Percentiles rank a stretch among this genome's conserved stretches.
Conservation (phyloP, 371 early-diverging fungal species). For the Lichtheimia corymbifera region DNA sequence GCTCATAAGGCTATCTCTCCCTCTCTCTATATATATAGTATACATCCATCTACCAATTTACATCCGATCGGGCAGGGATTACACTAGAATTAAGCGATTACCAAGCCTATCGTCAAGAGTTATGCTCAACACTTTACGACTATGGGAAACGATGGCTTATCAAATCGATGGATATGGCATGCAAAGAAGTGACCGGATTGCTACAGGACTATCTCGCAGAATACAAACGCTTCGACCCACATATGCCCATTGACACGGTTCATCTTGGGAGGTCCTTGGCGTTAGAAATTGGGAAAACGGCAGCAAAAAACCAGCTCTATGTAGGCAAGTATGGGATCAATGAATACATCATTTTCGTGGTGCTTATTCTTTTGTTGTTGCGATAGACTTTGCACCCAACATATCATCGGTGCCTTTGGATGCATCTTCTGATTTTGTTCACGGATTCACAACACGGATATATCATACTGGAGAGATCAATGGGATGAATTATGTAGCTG, state of each 20-base stretch:
- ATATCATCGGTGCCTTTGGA: constrained; percentile 49
- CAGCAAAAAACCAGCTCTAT: constrained; percentile 47
- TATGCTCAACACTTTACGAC: constrained; percentile 63
- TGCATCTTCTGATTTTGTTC: constrained; percentile 59
- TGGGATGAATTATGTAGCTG: constrained; percentile 43
- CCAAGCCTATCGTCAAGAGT: constrained; percentile 68
- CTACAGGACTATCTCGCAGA: constrained; percentile 69
- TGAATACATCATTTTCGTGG: not conserved
- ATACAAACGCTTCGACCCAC: constrained; percentile 44
- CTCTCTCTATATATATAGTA: constrained; percentile 33
- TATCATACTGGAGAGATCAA: constrained; percentile 61
- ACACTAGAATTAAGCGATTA: constrained; percentile 79
- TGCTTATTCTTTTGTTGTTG: not conserved
- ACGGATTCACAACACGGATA: constrained; percentile 57
- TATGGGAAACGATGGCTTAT: constrained; percentile 70
- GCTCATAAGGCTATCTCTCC: not conserved
- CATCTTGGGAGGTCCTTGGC: constrained; percentile 78
- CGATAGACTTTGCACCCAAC: constrained; percentile 39
- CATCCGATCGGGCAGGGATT: constrained; percentile 61
- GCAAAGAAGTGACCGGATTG: constrained; percentile 63
- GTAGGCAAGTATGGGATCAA: constrained; percentile 23
- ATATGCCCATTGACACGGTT: constrained; percentile 44
- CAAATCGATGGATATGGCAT: constrained; percentile 44
- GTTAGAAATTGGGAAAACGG: constrained; percentile 66
- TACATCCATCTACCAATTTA: constrained; percentile 72